phyloP scores from a whole-genome alignment of 129 eudicot species.

The Tagetes erecta region DNA sequence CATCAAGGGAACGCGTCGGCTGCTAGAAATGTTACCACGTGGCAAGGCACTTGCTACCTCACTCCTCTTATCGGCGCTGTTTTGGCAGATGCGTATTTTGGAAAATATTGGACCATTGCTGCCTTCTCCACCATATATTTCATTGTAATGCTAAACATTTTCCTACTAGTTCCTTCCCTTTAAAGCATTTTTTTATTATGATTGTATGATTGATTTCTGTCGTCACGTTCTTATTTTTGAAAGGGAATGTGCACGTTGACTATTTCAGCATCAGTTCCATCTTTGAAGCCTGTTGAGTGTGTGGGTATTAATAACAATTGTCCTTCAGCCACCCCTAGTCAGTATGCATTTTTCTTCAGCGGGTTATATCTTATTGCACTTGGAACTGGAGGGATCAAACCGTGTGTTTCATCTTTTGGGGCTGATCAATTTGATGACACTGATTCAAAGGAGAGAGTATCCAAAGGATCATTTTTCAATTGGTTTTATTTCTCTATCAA shows the following conservation, averaged over 20 bases:
- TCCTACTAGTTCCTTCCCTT: not conserved
- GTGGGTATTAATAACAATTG: constrained; percentile 43
- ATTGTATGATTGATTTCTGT: not conserved
- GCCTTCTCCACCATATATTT: constrained; percentile 72
- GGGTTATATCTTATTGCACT: constrained; percentile 86
- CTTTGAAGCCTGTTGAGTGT: constrained; percentile 73
- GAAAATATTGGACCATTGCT: constrained; percentile 95
- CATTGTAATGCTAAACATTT: constrained; percentile 43
- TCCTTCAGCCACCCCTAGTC: constrained; percentile 63
- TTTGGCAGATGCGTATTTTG: constrained; percentile 86
- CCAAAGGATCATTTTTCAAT: constrained; percentile 85
- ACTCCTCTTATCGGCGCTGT: constrained; percentile 89
- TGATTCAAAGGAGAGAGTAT: constrained; percentile 61
- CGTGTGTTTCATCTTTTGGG: constrained; percentile 91
- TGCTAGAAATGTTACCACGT: constrained; percentile 83
- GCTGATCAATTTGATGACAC: constrained; percentile 98
- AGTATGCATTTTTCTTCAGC: constrained; percentile 60
- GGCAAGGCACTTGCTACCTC: constrained; percentile 91
- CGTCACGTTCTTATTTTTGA: constrained; percentile 1
- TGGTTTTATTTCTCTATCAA: constrained; percentile 87
- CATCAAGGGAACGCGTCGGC: constrained; percentile 78
- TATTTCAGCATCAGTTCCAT: constrained; percentile 69
- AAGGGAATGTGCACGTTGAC: constrained; percentile 82
- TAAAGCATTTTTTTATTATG: not conserved
- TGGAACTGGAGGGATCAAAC: constrained; percentile 94